phyloP scores from a whole-genome alignment of 257 asterid species.

The Leonotis leonurus region DNA sequence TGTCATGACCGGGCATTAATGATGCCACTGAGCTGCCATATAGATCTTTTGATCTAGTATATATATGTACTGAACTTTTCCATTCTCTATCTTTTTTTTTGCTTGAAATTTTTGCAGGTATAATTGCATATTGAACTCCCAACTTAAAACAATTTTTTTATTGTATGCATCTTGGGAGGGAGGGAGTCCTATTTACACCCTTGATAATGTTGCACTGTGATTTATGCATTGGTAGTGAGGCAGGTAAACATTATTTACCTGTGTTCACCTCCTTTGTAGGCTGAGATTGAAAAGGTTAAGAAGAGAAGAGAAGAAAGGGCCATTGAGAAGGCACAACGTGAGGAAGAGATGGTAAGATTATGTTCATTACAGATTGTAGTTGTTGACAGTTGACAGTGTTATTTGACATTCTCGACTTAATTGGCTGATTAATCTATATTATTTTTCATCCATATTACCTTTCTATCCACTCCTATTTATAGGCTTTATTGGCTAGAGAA shows the following conservation, averaged over 20 bases:
- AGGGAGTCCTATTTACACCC: not conserved
- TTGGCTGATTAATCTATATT: not conserved
- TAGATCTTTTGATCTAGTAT: not conserved
- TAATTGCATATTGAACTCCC: not conserved
- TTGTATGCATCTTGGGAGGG: not conserved
- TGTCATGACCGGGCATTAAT: not conserved
- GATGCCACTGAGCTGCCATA: not conserved
- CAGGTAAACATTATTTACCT: slow-evolving; percentile 1
- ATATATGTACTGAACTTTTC: not conserved
- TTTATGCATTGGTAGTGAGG: not conserved
- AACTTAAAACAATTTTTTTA: not conserved
- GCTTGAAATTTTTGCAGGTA: not conserved
- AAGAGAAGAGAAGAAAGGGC: slow-evolving; percentile 96
- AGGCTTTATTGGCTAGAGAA: slow-evolving; percentile 86
- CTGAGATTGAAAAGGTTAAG: slow-evolving; percentile 88
- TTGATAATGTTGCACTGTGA: slow-evolving; percentile 3
- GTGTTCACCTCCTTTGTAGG: slow-evolving; percentile 28
- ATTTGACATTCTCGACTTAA: slow-evolving; percentile 5
- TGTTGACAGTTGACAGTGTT: slow-evolving; percentile 8
- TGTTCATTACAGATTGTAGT: not conserved
- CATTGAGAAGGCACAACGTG: slow-evolving; percentile 81
- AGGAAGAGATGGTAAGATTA: slow-evolving; percentile 78
- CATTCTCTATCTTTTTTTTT: not conserved
- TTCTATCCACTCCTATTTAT: slow-evolving; percentile 7
- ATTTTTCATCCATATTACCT: not conserved